Conservation (phyloP, 257 asterid genomes). For the Solanum paucissectum region DNA sequence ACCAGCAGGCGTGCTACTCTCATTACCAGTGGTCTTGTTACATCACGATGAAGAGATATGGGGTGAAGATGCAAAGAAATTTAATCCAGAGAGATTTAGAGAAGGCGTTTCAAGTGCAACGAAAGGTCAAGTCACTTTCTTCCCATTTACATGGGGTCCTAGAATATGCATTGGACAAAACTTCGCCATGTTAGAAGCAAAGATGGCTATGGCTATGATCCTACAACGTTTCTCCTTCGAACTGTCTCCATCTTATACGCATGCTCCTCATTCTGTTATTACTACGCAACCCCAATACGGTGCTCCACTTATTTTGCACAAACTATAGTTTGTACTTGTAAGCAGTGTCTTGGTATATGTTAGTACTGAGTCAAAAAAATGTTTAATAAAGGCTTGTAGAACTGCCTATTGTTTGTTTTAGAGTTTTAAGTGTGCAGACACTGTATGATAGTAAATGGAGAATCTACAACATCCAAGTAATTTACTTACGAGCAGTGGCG, state of each 20-base stretch:
- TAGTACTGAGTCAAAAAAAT: no score
- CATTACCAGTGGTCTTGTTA: not conserved
- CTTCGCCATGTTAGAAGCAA: not conserved
- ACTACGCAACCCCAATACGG: constrained; percentile 21
- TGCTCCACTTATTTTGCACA: not conserved
- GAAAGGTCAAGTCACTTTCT: constrained; percentile 2
- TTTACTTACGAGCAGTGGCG: no score
- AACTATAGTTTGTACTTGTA: not conserved
- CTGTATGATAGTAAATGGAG: no score
- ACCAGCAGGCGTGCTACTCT: not conserved
- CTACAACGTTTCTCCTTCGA: not conserved
- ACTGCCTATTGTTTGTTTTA: no score
- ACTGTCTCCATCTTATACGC: constrained; percentile 1
- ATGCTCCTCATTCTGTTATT: constrained; percentile 7
- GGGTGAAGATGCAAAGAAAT: not conserved
- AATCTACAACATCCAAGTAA: no score
- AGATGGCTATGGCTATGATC: not conserved
- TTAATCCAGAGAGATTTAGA: not conserved
- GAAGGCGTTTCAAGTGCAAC: not conserved
- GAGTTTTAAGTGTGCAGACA: no score
- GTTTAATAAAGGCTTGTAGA: not conserved
- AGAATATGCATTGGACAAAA: constrained; percentile 14
- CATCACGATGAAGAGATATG: not conserved
- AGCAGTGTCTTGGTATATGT: not conserved
- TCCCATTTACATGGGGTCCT: constrained; percentile 28